Evolutionary conservation across 306 rosid species (phyloP), one percentile per base, ranked within the genome.

Genomic region (Vigna hirtella): DNA sequence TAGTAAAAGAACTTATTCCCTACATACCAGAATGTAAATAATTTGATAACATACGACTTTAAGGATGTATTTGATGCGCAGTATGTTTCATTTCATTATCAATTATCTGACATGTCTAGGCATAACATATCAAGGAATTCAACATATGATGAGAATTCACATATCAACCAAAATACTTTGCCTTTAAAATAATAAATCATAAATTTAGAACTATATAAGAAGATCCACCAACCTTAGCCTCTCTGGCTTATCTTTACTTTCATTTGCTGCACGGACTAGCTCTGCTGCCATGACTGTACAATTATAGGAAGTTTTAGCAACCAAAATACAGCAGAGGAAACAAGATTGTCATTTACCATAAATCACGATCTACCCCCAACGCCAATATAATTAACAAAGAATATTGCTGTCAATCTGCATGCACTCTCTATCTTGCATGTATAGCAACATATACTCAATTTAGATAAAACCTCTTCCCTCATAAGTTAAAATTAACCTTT

Each of bases 221-320:
- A 55, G 78, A 82, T 59, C 75, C 12, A 7, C 84, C 74, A 89
- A 59, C 98, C 97, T 86, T 81, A 94, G 91, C 83, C 90, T 90
- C 86, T 94, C 95, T 28, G 92, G 97, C 80, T 83, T 86, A 7
- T 82, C 83, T 68, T 88, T 64, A 74, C 66, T 73, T 89, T 92
- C 97, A 73, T 57, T 85, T 52, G 91, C 94, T 26, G 80, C 80
- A 55, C 92, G 93, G 47, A 94, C 92, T 43, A 94, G 87, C 85
- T 92, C 98, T 57, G 97, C 97, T 62, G 97, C 98, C 97, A 94
- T 94, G 80, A 94, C 98, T 94, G 81, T 17, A 83, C 57, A 55
- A 63, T 66, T 51, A 20, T 13, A 56, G 77, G 17, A 73, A 85
- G 75, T 59, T 30, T 79, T 43, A 74, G 71, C 15, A 66, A 30